Conservation (phyloP, 768 basidiomycete genomes). For the Boletus fagicola region DNA sequence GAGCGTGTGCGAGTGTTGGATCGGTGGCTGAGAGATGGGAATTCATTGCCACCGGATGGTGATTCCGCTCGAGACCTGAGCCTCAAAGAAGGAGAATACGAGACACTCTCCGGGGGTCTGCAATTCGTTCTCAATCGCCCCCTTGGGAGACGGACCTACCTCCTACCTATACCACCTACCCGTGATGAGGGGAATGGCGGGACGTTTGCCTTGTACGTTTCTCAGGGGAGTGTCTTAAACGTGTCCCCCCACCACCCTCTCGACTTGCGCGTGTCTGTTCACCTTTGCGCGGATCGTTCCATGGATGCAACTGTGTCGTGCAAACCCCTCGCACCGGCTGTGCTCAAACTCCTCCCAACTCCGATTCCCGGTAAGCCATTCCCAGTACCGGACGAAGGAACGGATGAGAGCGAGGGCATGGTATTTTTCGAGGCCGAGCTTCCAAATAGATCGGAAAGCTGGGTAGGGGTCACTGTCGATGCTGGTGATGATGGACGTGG, state of each 20-base stretch:
- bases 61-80: slow-evolving; percentile 7
- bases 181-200: slow-evolving; percentile 5
- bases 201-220: slow-evolving; percentile 57
- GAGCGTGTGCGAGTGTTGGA: slow-evolving; percentile 44
- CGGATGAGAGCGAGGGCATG: slow-evolving; percentile 73
- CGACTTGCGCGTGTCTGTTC: slow-evolving; percentile 47
- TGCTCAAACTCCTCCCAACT: slow-evolving; percentile 62
- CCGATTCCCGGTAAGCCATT: slow-evolving; percentile 53
- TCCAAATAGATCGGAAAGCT: slow-evolving; percentile 27
- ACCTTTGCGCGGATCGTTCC: slow-evolving; percentile 39
- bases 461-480: slow-evolving; percentile 56
- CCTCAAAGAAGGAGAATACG: slow-evolving; percentile 27
- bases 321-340: slow-evolving; percentile 40
- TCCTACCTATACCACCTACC: slow-evolving; percentile 42
- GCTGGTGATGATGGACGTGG: slow-evolving; percentile 49
- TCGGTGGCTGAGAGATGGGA: slow-evolving; percentile 68
- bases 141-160: slow-evolving; percentile 41
- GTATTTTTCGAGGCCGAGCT: slow-evolving; percentile 60
- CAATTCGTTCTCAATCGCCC: slow-evolving; percentile 47
- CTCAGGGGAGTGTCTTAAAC: slow-evolving; percentile 51
- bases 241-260: slow-evolving; percentile 49
- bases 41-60: slow-evolving; percentile 37
- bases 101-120: slow-evolving; percentile 37
- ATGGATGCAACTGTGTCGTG: slow-evolving; percentile 34
- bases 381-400: slow-evolving; percentile 64